phyloP scores from a whole-genome alignment of 2,329 filamentous ascomycete genomes.

The Penicillium sp. region DNA sequence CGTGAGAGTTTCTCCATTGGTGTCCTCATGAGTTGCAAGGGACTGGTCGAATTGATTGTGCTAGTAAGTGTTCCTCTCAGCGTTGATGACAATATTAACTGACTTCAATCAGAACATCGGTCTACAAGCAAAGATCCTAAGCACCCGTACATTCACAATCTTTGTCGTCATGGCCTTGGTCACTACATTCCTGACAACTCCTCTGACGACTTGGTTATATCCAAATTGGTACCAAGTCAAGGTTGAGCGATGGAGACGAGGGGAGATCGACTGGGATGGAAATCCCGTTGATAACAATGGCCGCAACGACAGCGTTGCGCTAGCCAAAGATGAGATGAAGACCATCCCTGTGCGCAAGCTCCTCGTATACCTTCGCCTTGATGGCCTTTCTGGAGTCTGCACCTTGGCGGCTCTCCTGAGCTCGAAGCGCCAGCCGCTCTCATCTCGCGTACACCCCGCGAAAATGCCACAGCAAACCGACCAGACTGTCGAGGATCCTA shows the following conservation, averaged over 20 bases:
- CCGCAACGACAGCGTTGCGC: slow-evolving; percentile 48
- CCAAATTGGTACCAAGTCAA: slow-evolving; percentile 76
- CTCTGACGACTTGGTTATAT: slow-evolving; percentile 71
- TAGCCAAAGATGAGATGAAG: slow-evolving; percentile 53
- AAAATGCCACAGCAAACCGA: slow-evolving; percentile 28
- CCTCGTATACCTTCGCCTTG: slow-evolving; percentile 79
- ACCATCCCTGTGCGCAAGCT: slow-evolving; percentile 61
- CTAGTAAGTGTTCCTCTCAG: slow-evolving; percentile 53
- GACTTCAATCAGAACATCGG: slow-evolving; percentile 65
- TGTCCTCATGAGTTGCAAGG: slow-evolving; percentile 93
- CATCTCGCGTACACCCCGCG: slow-evolving; percentile 36
- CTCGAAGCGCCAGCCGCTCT: slow-evolving; percentile 47
- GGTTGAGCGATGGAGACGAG: slow-evolving; percentile 72
- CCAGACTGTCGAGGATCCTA: slow-evolving; percentile 25
- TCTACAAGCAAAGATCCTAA: slow-evolving; percentile 78
- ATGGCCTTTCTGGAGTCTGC: slow-evolving; percentile 79
- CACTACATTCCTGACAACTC: slow-evolving; percentile 82
- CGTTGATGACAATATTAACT: background rate
- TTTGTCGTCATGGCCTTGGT: slow-evolving; percentile 93
- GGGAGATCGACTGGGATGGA: slow-evolving; percentile 87
- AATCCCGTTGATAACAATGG: slow-evolving; percentile 48
- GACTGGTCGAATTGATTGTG: slow-evolving; percentile 92
- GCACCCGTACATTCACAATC: slow-evolving; percentile 81
- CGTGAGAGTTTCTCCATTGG: slow-evolving; percentile 87
- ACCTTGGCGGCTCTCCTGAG: slow-evolving; percentile 79